Conservation (phyloP, 441 rosid genomes). For the Erodium moschatum region DNA sequence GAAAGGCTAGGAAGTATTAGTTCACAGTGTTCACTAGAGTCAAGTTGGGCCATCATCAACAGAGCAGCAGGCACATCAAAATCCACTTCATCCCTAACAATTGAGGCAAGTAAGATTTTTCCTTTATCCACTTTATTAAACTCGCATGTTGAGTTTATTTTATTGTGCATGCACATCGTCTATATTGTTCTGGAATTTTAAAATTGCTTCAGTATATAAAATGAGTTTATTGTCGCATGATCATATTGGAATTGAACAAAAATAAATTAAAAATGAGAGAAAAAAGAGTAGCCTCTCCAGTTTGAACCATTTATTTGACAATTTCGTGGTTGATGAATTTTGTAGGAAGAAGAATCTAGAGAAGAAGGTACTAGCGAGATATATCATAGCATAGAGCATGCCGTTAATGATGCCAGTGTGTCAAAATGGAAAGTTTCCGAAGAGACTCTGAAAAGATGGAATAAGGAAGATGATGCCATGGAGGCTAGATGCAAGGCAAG, state of each 20-base stretch:
- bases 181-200: background rate
- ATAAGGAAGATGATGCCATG: conserved; percentile 51
- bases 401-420: conserved; percentile 31
- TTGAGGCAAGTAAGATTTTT: conserved; percentile 36
- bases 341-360: conserved; percentile 43
- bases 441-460: conserved; percentile 41
- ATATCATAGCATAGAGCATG: conserved; percentile 35
- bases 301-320: conserved; percentile 16
- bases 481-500: conserved; percentile 69
- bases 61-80: conserved; percentile 29
- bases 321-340: conserved; percentile 14
- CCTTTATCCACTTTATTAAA: conserved; percentile 13
- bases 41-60: conserved; percentile 30
- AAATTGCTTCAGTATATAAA: conserved; percentile 3
- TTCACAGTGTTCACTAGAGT: conserved; percentile 26
- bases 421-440: conserved; percentile 36
- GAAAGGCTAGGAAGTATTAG: conserved; percentile 25
- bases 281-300: conserved; percentile 14
- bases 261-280: conserved; percentile 5
- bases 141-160: conserved; percentile 3
- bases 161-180: background rate
- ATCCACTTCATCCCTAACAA: conserved; percentile 20
- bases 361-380: conserved; percentile 27
- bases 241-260: conserved; percentile 8
- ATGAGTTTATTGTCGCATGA: background rate